These are phyloP conservation scores for Eragrostis tef DNA, from an alignment of 202 grass and related monocot genomes.

Conservation along the genomic window DNA sequence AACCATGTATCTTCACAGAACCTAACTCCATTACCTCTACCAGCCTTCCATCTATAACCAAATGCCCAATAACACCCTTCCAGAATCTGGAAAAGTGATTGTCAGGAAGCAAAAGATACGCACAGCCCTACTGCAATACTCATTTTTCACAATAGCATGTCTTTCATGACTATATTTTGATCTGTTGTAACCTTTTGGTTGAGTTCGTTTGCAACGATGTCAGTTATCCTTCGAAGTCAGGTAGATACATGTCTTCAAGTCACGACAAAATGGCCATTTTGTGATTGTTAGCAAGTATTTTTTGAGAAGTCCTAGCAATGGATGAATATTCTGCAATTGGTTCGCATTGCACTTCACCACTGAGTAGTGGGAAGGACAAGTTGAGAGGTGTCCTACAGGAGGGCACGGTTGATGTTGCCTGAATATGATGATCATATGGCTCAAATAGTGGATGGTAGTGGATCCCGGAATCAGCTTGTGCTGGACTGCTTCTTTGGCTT, in stretches of 20 bases:
- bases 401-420: slow-evolving; percentile 13
- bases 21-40: no score
- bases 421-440: slow-evolving; percentile 8
- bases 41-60: no score
- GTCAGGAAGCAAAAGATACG: no score
- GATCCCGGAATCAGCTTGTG: slow-evolving; percentile 49
- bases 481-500: slow-evolving; percentile 29
- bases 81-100: no score
- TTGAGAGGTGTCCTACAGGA: slow-evolving; percentile 21
- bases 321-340: slow-evolving; percentile 43
- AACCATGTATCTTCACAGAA: no score
- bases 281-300: not conserved
- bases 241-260: not conserved
- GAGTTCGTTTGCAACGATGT: not conserved
- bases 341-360: slow-evolving; percentile 5
- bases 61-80: no score
- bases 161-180: slow-evolving; percentile 8
- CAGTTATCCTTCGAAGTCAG: not conserved
- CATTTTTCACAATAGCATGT: not conserved
- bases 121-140: no score
- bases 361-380: slow-evolving; percentile 14
- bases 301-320: not conserved
- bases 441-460: slow-evolving; percentile 26
- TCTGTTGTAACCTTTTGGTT: not conserved
- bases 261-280: not conserved